phyloP scores from a whole-genome alignment of 2,329 filamentous ascomycete genomes.

The Ceratocystiopsis brevicomis region DNA sequence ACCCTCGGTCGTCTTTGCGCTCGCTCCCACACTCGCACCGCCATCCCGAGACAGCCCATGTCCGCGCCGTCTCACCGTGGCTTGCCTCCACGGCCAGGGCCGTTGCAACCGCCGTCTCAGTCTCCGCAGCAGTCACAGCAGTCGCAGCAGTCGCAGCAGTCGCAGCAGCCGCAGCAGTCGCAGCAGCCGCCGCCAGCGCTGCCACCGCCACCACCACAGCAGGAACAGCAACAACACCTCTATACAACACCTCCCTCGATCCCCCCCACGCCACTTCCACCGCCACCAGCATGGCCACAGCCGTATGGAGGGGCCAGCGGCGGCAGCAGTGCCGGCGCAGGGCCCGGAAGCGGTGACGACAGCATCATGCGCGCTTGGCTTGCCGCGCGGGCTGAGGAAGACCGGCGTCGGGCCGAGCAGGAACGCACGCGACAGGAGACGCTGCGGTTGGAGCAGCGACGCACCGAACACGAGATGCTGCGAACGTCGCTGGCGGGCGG shows the following conservation, averaged over 20 bases:
- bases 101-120: conserved; percentile 21
- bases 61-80: conserved; percentile 45
- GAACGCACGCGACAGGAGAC: conserved; percentile 47
- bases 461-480: conserved; percentile 54
- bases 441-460: conserved; percentile 51
- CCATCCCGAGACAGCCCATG: conserved; percentile 32
- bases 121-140: conserved; percentile 1
- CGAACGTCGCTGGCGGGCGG: conserved; percentile 48
- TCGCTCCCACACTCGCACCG: no score
- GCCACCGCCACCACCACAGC: conserved; percentile 5
- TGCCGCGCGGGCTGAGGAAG: conserved; percentile 52
- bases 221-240: conserved; percentile 4
- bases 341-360: conserved; percentile 27
- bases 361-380: conserved; percentile 58
- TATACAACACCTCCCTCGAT: neutral
- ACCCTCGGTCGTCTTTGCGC: no score
- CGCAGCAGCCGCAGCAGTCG: conserved; percentile 10
- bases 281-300: conserved; percentile 16
- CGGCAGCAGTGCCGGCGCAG: no score
- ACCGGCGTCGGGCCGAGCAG: conserved; percentile 54
- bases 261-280: conserved; percentile 7
- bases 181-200: conserved; percentile 5
- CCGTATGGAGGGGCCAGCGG: conserved; percentile 15
- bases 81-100: conserved; percentile 28
- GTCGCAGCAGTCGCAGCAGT: conserved; percentile 3